Percentiles rank a stretch among this genome's conserved stretches.
These are phyloP conservation scores for Carex kokanica DNA, from an alignment of 176 grass and related monocot species.

Conservation along the genomic window DNA sequence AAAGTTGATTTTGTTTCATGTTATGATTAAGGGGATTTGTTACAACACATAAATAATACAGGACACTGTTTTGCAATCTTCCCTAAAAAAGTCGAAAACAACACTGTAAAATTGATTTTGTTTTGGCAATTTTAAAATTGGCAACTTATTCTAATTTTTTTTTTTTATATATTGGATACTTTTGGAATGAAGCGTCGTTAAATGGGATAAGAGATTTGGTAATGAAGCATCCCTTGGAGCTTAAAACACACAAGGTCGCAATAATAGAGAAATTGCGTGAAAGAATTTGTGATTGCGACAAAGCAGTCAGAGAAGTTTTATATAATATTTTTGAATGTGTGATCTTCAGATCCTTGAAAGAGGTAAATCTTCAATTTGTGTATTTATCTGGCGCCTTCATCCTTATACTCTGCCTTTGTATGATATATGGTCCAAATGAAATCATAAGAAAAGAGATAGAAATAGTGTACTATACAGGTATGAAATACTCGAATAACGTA, in stretches of 20 bases:
- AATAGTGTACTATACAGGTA: background rate
- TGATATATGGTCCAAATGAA: background rate
- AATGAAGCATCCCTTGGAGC: constrained; percentile 63
- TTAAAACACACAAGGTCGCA: constrained; percentile 68
- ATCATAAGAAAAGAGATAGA: background rate
- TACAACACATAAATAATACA: background rate
- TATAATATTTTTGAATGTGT: constrained; percentile 59
- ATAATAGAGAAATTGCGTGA: constrained; percentile 82
- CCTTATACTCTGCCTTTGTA: background rate
- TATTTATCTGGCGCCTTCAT: background rate
- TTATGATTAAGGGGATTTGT: background rate
- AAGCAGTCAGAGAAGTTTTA: constrained; percentile 61
- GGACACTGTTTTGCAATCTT: background rate
- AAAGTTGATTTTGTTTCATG: background rate
- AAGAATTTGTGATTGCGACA: constrained; percentile 53
- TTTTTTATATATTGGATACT: background rate
- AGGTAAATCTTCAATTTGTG: constrained; percentile 42
- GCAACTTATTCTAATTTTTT: constrained; percentile 10
- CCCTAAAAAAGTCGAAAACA: no score
- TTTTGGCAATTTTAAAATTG: background rate
- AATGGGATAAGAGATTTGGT: constrained; percentile 69
- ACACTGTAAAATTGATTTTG: background rate
- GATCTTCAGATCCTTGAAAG: constrained; percentile 73
- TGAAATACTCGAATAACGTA: background rate
- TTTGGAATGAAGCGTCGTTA: constrained; percentile 49